phyloP scores from a whole-genome alignment of 2,329 filamentous ascomycete species.

The Monilinia aucupariae region DNA sequence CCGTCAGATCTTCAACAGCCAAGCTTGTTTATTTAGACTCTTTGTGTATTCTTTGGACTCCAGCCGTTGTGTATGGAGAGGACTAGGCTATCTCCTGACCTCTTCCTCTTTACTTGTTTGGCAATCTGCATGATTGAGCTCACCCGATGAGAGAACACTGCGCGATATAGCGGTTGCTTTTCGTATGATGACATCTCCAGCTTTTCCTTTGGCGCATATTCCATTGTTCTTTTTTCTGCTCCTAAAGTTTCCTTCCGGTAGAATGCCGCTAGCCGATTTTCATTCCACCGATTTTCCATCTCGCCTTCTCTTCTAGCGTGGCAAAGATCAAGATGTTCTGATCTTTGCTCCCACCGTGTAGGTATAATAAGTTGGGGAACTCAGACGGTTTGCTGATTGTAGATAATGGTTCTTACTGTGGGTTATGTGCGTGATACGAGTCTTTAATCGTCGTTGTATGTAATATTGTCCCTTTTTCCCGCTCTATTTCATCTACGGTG shows the following conservation, averaged over 20 bases:
- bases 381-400: not conserved
- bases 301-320: not conserved
- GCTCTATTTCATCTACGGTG: not conserved
- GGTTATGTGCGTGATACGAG: not conserved
- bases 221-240: not conserved
- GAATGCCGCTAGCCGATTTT: not conserved
- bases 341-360: not conserved
- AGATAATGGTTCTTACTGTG: not conserved
- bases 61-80: not conserved
- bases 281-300: not conserved
- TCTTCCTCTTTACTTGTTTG: not conserved
- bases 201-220: not conserved
- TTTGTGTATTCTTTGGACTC: not conserved
- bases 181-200: too few relatives aligned
- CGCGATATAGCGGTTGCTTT: too few relatives aligned
- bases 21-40: not conserved
- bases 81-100: not conserved
- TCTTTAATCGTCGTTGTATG: too few relatives aligned
- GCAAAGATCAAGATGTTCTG: not conserved
- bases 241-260: not conserved
- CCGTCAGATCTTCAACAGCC: rapidly evolving
- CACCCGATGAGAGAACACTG: not conserved
- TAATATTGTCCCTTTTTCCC: not conserved
- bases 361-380: not conserved
- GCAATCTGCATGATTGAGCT: not conserved